Evolutionary conservation across 2,329 filamentous ascomycete species (phyloP).

Genomic region (Thelonectria discophora): DNA sequence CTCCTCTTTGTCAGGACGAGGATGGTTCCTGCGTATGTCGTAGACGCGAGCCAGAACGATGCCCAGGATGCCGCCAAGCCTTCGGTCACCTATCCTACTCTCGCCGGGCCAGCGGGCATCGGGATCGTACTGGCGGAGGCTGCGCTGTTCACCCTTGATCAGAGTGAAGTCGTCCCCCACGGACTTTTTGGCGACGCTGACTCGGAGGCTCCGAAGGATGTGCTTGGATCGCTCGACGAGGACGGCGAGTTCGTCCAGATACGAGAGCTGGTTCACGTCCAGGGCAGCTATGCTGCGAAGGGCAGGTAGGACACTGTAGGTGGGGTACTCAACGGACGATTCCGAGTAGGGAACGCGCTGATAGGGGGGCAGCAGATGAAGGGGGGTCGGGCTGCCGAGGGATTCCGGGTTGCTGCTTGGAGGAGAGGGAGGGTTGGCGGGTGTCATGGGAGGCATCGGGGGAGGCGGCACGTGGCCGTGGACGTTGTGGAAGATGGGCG

Average conservation of each 20-base stretch:
- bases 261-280: slow-evolving; percentile 23
- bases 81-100: slow-evolving; percentile 22
- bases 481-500: slow-evolving; percentile 24
- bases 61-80: slow-evolving; percentile 26
- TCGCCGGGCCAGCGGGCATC: slow-evolving; percentile 29
- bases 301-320: slow-evolving; percentile 26
- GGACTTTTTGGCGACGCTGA: slow-evolving; percentile 22
- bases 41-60: slow-evolving; percentile 27
- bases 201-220: slow-evolving; percentile 22
- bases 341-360: slow-evolving; percentile 19
- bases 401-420: slow-evolving; percentile 25
- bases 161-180: slow-evolving; percentile 17
- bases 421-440: slow-evolving; percentile 22
- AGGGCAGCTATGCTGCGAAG: slow-evolving; percentile 24
- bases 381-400: slow-evolving; percentile 14
- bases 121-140: slow-evolving; percentile 21
- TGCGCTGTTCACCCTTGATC: slow-evolving; percentile 21
- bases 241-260: slow-evolving; percentile 28
- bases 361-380: slow-evolving; percentile 9
- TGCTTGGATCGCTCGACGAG: slow-evolving; percentile 23
- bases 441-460: slow-evolving; percentile 7
- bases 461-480: slow-evolving; percentile 21
- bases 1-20: slow-evolving; percentile 7
- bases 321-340: slow-evolving; percentile 23
- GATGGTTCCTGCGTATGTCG: slow-evolving; percentile 23